Conservation (phyloP, 805 yeast genomes). For the Debaryomyces hansenii region DNA sequence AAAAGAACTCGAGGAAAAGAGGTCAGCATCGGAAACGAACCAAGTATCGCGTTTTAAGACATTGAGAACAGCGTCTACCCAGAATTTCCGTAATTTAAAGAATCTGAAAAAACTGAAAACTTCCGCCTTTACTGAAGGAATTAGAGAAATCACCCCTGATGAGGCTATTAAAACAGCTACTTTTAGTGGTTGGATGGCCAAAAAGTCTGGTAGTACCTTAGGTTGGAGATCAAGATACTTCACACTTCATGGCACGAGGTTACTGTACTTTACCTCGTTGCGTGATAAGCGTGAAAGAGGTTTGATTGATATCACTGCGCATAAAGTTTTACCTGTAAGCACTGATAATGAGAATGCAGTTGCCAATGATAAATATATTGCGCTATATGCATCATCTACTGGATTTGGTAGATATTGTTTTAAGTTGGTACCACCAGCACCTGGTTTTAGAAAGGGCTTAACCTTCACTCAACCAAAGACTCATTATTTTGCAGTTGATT, state of each 20-base stretch:
- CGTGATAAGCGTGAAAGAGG: conserved; percentile 88
- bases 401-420: conserved; percentile 94
- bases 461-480: conserved; percentile 95
- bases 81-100: conserved; percentile 46
- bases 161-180: conserved; percentile 76
- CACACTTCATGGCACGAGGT: conserved; percentile 86
- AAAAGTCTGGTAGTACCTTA: conserved; percentile 75
- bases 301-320: conserved; percentile 92
- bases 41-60: conserved; percentile 46
- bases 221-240: conserved; percentile 89
- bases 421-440: conserved; percentile 94
- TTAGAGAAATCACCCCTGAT: conserved; percentile 69
- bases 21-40: conserved; percentile 39
- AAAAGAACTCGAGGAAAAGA: conserved; percentile 18
- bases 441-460: conserved; percentile 92
- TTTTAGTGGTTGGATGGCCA: conserved; percentile 94
- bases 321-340: conserved; percentile 74
- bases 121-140: conserved; percentile 86
- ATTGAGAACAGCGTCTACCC: conserved; percentile 54
- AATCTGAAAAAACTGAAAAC: conserved; percentile 63
- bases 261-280: conserved; percentile 80
- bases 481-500: conserved; percentile 94
- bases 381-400: conserved; percentile 87
- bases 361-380: conserved; percentile 76
- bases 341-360: conserved; percentile 43